Evolutionary conservation across 495 filamentous ascomycete genomes (phyloP), one percentile per base, ranked within the genome.

Genomic region (Oidiodendron maius): DNA sequence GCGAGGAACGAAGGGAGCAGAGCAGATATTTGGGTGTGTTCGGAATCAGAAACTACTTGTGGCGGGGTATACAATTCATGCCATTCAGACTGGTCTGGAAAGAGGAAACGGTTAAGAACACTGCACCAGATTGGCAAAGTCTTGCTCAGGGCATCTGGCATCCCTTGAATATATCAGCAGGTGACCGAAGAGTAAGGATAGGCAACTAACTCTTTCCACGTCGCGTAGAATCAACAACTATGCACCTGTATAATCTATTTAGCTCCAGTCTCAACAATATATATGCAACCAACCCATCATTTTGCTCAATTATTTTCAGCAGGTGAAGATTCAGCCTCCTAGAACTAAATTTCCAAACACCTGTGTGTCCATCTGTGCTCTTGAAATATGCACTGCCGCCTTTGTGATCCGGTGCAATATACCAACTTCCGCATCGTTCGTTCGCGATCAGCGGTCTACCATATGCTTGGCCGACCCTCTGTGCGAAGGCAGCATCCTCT

Each of bases 361-460:
- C 86, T 1, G 75, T 77, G 69, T 98, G 93, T 2, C 93, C 93
- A 67, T 98, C 93, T 22, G 93, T 98, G 68, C 88, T 94, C 72
- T 98, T 98, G 68, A 96, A 98, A 67, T 97, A 97, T 5, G 78
- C 87, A 42, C 85, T 86, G 13, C 76, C 86, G 1, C 65, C 66
- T 60, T 90, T 90, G 10, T 49, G 54, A 16, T 63, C 62, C 0
- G 87, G 84, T 23, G 79, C 70, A 30, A 96, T 86, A 64, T 98
- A 98, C 93, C 93, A 98, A 61, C 88, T 90, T 1, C 93, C 93
- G 59, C 91, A 96, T 42, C 93, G 74, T 63, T 96, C 88, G 58
- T 98, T 98, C 18, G 90, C 86, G 18, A 98, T 70, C n/a, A 96
- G 66, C 0, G 91, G 91, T n/a, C 93, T 70, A 17, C 58, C 57